These are phyloP conservation scores for Yamagishiella unicocca DNA, from an alignment of 139 green algal species.

Conservation along the genomic window DNA sequence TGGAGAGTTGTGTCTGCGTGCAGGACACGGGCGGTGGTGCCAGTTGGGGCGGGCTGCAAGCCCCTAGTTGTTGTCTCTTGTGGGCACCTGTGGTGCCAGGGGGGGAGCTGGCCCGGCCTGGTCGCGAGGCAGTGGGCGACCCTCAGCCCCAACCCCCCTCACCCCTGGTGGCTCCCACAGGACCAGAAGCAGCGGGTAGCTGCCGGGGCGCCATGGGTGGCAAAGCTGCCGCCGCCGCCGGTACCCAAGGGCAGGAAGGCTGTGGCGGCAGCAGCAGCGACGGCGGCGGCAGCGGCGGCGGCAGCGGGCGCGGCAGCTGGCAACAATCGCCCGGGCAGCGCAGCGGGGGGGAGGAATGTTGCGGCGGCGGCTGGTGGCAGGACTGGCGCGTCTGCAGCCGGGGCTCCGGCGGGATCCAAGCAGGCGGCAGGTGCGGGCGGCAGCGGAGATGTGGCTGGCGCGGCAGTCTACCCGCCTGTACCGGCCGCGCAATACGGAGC, in stretches of 20 bases:
- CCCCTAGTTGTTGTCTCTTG: neutral
- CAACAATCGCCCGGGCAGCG: neutral
- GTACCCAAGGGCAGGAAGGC: slow-evolving; percentile 4
- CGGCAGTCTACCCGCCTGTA: neutral
- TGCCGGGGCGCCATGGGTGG: neutral
- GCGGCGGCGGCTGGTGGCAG: neutral
- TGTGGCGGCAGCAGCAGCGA: neutral
- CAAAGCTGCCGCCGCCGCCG: slow-evolving; percentile 4
- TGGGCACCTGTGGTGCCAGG: neutral
- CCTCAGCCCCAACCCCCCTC: neutral
- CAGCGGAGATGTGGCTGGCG: neutral
- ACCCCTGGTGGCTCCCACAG: neutral
- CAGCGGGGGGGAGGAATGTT: neutral
- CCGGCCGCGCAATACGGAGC: neutral
- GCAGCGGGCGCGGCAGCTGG: neutral
- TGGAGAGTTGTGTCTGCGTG: neutral
- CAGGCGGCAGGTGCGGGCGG: neutral
- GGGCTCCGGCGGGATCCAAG: neutral
- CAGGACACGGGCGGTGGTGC: neutral
- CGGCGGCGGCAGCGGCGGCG: neutral
- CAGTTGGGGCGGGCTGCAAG: neutral
- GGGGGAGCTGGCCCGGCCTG: neutral
- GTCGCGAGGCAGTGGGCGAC: neutral
- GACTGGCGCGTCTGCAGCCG: neutral
- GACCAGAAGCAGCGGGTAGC: slow-evolving; percentile 32